These are phyloP conservation scores for Pelargonium myrrhifolium DNA, from an alignment of 441 rosid species.

Conservation along the genomic window DNA sequence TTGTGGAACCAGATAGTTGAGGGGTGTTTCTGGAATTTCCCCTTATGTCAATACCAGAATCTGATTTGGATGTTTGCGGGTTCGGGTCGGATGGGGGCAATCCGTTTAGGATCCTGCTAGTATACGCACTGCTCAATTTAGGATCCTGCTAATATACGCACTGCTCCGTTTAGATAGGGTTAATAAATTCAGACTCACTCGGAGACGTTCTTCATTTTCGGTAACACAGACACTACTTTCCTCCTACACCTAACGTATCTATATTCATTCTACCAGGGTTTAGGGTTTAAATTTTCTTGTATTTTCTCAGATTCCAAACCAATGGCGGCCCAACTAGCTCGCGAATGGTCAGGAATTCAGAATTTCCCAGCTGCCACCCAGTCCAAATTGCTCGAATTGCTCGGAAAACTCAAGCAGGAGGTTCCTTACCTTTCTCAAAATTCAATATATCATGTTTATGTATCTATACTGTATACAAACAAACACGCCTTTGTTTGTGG, in stretches of 20 bases:
- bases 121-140: too few species aligned
- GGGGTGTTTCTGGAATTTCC: too few species aligned
- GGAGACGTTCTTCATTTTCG: too few species aligned
- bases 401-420: slow-evolving; percentile 44
- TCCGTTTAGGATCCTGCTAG: too few species aligned
- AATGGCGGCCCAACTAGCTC: slow-evolving; percentile 33
- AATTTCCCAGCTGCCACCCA: slow-evolving; percentile 51
- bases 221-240: too few species aligned
- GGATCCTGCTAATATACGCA: too few species aligned
- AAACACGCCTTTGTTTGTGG: background rate
- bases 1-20: too few species aligned
- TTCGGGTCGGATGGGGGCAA: too few species aligned
- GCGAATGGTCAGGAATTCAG: slow-evolving; percentile 49
- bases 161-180: too few species aligned
- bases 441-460: slow-evolving; percentile 4
- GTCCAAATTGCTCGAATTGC: slow-evolving; percentile 41
- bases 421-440: slow-evolving; percentile 18
- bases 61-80: too few species aligned
- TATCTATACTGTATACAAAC: background rate
- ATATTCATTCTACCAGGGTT: background rate
- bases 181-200: too few species aligned
- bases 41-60: too few species aligned
- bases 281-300: background rate
- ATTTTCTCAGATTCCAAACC: background rate
- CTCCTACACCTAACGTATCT: background rate